These are phyloP conservation scores for Pythium biforme DNA, from an alignment of 352 stramenopile genomes.

Conservation along the genomic window DNA sequence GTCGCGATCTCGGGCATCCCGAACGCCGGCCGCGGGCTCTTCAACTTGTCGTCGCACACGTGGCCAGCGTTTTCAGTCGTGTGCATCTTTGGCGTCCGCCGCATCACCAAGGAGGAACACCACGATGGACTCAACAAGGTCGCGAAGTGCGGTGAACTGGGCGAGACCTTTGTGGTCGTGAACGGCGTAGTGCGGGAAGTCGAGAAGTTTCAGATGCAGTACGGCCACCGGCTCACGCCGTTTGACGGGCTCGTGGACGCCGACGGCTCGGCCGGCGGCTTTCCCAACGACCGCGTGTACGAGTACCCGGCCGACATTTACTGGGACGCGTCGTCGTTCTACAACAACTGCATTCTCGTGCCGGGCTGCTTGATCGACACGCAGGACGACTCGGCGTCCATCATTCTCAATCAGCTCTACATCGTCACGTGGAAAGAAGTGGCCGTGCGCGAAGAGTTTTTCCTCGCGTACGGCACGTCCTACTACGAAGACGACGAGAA, in stretches of 20 bases:
- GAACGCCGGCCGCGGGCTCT: constrained; percentile 75
- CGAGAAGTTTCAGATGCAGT: constrained; percentile 88
- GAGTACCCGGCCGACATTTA: constrained; percentile 84
- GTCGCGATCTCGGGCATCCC: constrained; percentile 82
- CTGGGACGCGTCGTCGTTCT: constrained; percentile 85
- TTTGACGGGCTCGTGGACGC: constrained; percentile 85
- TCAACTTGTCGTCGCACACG: constrained; percentile 75
- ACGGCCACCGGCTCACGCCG: constrained; percentile 74
- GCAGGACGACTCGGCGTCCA: constrained; percentile 71
- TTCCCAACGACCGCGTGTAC: constrained; percentile 87
- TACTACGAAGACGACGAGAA: constrained; percentile 88
- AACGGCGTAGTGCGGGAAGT: constrained; percentile 84
- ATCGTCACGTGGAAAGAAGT: constrained; percentile 90
- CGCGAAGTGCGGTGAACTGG: constrained; percentile 75
- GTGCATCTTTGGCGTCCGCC: constrained; percentile 85
- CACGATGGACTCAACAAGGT: constrained; percentile 89
- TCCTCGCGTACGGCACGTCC: constrained; percentile 85
- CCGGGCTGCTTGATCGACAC: constrained; percentile 80
- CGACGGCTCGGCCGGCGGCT: constrained; percentile 79
- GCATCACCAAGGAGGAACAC: constrained; percentile 86
- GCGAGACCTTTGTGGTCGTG: constrained; percentile 87
- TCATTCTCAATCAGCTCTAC: constrained; percentile 84
- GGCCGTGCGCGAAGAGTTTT: constrained; percentile 81
- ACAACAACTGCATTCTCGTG: constrained; percentile 91
- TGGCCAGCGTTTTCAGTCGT: constrained; percentile 88